Conservation (phyloP, 1,284 basidiomycete genomes). For the Rhizoctonia solani region DNA sequence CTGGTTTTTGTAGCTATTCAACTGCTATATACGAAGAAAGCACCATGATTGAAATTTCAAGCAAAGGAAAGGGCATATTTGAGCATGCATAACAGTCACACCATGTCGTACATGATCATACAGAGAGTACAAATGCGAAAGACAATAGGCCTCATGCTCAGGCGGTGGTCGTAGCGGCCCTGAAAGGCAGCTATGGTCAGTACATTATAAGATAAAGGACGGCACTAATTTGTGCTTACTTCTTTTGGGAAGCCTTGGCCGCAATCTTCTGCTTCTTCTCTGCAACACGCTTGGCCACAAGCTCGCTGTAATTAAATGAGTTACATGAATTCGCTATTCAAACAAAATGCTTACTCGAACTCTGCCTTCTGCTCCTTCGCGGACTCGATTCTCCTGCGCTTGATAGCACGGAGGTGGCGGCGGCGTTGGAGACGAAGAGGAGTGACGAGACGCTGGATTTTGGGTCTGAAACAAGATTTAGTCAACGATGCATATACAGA, state of each 20-base stretch:
- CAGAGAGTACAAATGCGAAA: constrained; percentile 8
- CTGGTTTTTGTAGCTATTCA: not conserved
- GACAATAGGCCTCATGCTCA: constrained; percentile 5
- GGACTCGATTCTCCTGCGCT: constrained; percentile 84
- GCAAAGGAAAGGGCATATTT: constrained; percentile 24
- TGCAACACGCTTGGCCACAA: constrained; percentile 87
- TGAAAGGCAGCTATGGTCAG: not conserved
- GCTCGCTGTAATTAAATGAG: constrained; percentile 52
- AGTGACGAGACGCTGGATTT: constrained; percentile 92
- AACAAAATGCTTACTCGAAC: constrained; percentile 66
- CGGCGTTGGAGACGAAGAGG: constrained; percentile 95
- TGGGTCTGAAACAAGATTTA: constrained; percentile 56
- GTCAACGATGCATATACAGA: not conserved
- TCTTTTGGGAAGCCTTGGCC: constrained; percentile 70
- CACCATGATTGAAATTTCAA: constrained; percentile 21
- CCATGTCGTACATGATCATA: constrained; percentile 20
- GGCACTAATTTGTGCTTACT: constrained; percentile 43
- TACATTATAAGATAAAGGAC: not conserved
- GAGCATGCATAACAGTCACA: constrained; percentile 34
- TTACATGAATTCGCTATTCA: not conserved
- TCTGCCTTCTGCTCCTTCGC: constrained; percentile 96
- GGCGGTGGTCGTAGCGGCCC: constrained; percentile 1
- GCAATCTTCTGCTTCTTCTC: constrained; percentile 91
- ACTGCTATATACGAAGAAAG: not conserved
- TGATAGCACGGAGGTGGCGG: constrained; percentile 89